Percentiles rank a stretch among this genome's conserved stretches.
Conservation (phyloP, 306 rosid species). For the Malus sylvestris region DNA sequence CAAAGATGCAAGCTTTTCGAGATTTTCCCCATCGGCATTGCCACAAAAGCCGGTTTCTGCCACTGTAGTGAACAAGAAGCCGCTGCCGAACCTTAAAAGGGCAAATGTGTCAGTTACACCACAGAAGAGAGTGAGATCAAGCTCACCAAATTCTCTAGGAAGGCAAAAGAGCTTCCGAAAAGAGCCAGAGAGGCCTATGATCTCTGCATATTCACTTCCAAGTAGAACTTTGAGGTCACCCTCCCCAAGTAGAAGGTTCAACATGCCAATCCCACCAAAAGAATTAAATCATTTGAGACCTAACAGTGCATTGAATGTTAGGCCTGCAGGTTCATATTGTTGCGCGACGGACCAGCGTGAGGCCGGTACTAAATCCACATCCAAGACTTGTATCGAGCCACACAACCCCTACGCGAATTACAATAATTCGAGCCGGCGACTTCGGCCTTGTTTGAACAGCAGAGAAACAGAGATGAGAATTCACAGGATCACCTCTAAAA, state of each 20-base stretch:
- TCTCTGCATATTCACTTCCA: constrained; percentile 11
- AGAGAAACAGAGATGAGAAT: constrained; percentile 29
- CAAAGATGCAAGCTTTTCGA: constrained; percentile 19
- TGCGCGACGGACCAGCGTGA: not conserved
- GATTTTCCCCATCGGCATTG: not conserved
- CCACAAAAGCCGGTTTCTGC: constrained; percentile 4
- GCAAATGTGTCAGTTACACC: constrained; percentile 15
- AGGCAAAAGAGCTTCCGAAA: constrained; percentile 75
- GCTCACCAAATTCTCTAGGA: constrained; percentile 40
- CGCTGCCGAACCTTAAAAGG: constrained; percentile 11
- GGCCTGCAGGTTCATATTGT: constrained; percentile 28
- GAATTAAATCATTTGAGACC: not conserved
- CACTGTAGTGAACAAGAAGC: not conserved
- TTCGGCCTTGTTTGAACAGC: constrained; percentile 34
- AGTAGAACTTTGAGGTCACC: constrained; percentile 43
- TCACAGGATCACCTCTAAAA: constrained; percentile 43
- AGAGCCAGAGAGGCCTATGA: constrained; percentile 29
- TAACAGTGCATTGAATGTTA: constrained; percentile 9
- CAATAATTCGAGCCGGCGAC: constrained; percentile 7
- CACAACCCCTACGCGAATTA: constrained; percentile 11
- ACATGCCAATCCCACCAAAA: not conserved
- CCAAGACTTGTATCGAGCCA: not conserved
- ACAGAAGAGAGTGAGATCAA: constrained; percentile 56
- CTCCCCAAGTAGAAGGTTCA: constrained; percentile 53
- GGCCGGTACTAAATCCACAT: not conserved